Percentiles rank a stretch among this genome's conserved stretches.
Evolutionary conservation across 257 asterid species (phyloP).

Genomic region (Ilex aquifolium): DNA sequence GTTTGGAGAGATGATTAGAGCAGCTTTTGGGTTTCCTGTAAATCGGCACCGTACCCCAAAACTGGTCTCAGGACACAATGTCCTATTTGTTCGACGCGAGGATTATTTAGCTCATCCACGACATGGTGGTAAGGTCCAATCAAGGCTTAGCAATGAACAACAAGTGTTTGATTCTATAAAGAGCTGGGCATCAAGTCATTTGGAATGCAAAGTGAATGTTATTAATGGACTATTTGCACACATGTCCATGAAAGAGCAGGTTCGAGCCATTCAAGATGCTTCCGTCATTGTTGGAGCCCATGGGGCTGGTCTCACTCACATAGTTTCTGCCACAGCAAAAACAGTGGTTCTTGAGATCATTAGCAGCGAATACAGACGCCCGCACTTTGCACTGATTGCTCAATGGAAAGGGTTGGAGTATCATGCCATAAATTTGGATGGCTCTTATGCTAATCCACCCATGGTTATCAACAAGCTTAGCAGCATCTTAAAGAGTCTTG

Average conservation of each 20-base stretch:
- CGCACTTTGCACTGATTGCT: constrained; percentile 81
- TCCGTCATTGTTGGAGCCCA: constrained; percentile 86
- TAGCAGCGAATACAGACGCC: constrained; percentile 67
- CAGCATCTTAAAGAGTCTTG: constrained; percentile 46
- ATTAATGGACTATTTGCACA: constrained; percentile 88
- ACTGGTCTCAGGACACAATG: constrained; percentile 39
- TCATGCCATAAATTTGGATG: constrained; percentile 56
- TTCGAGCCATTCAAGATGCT: constrained; percentile 83
- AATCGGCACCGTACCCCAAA: constrained; percentile 34
- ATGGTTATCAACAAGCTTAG: constrained; percentile 48
- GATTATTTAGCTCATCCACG: constrained; percentile 96
- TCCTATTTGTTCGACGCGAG: constrained; percentile 90
- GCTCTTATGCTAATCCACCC: constrained; percentile 55
- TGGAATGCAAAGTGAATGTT: constrained; percentile 47
- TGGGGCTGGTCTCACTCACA: constrained; percentile 97
- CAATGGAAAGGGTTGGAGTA: constrained; percentile 90
- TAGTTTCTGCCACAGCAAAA: constrained; percentile 59
- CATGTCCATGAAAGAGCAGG: constrained; percentile 95
- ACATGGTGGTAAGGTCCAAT: constrained; percentile 78
- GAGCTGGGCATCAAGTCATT: constrained; percentile 52
- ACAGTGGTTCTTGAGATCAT: constrained; percentile 72
- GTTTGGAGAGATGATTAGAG: constrained; percentile 93
- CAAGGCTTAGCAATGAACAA: constrained; percentile 83
- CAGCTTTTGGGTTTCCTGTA: constrained; percentile 70
- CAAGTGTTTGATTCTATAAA: constrained; percentile 58